phyloP scores from a whole-genome alignment of 176 grass and related monocot genomes.

The Luzula sylvatica region DNA sequence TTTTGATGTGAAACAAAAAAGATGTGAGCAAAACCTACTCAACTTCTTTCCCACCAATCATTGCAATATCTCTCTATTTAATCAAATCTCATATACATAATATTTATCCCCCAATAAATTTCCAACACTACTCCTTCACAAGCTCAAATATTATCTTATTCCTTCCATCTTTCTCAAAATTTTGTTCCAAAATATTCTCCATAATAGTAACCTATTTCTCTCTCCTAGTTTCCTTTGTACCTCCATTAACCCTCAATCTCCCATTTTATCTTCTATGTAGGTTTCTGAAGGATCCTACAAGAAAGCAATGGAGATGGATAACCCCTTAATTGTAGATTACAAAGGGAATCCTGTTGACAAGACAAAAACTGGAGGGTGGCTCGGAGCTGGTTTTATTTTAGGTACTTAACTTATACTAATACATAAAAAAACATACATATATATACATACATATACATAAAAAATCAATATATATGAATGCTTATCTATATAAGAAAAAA shows the following conservation, averaged over 20 bases:
- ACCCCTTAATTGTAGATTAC: slow-evolving; percentile 36
- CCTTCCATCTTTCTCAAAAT: neutral
- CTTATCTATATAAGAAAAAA: no score
- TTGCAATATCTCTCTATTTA: neutral
- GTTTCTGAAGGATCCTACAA: slow-evolving; percentile 38
- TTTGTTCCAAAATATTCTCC: neutral
- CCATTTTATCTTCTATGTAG: slow-evolving; percentile 17
- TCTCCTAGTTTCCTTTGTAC: neutral
- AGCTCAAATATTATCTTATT: neutral
- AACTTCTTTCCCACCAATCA: neutral
- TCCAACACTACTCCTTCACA: neutral
- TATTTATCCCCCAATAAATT: neutral
- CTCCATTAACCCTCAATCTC: neutral
- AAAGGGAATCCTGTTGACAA: slow-evolving; percentile 61
- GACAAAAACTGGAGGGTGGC: slow-evolving; percentile 67
- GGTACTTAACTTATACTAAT: slow-evolving; percentile 7
- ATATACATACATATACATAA: no score
- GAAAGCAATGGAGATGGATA: slow-evolving; percentile 16
- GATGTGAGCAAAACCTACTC: slow-evolving; percentile 9
- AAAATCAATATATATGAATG: no score
- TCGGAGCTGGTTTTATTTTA: slow-evolving; percentile 72
- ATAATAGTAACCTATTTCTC: neutral
- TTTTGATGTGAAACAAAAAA: neutral
- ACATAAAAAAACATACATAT: no score
- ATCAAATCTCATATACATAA: neutral